Percentiles rank a stretch among this genome's conserved stretches.
These are phyloP conservation scores for Sherardia arvensis DNA, from an alignment of 257 asterid genomes.

Conservation along the genomic window DNA sequence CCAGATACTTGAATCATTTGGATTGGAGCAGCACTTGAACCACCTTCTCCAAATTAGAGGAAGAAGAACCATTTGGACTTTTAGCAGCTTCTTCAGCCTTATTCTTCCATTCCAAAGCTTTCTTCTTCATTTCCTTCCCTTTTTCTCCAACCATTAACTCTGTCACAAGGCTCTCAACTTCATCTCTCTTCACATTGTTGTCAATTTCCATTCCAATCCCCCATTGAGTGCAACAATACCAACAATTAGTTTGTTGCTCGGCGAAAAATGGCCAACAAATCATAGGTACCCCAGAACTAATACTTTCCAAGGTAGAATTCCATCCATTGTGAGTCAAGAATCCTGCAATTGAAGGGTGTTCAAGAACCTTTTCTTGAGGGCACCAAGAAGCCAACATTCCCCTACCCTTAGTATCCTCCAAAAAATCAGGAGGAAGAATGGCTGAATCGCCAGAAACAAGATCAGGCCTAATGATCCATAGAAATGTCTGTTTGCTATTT, in stretches of 20 bases:
- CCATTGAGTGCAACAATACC: constrained; percentile 17
- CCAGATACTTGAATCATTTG: not conserved
- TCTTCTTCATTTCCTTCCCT: constrained; percentile 17
- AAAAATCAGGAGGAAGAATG: constrained; percentile 15
- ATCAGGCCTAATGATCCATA: constrained; percentile 28
- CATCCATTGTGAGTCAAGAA: constrained; percentile 18
- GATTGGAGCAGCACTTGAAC: constrained; percentile 1
- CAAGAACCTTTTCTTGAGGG: constrained; percentile 20
- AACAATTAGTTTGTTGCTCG: constrained; percentile 19
- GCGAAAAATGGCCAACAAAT: constrained; percentile 24
- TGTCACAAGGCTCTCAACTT: constrained; percentile 9
- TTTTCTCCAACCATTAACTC: constrained; percentile 18
- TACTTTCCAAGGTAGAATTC: constrained; percentile 15
- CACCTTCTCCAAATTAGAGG: constrained; percentile 14
- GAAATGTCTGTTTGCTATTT: constrained; percentile 15
- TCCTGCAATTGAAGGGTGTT: constrained; percentile 20
- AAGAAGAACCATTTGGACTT: constrained; percentile 13
- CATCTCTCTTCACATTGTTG: constrained; percentile 11
- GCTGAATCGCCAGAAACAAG: constrained; percentile 9
- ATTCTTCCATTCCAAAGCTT: constrained; percentile 17
- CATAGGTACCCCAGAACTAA: constrained; percentile 21
- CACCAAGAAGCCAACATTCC: constrained; percentile 22
- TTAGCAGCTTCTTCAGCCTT: constrained; percentile 12
- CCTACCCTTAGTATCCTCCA: constrained; percentile 9
- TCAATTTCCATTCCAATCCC: constrained; percentile 16